Evolutionary conservation across 1,284 basidiomycete genomes (phyloP).

Genomic region (Trichosporon inkin): DNA sequence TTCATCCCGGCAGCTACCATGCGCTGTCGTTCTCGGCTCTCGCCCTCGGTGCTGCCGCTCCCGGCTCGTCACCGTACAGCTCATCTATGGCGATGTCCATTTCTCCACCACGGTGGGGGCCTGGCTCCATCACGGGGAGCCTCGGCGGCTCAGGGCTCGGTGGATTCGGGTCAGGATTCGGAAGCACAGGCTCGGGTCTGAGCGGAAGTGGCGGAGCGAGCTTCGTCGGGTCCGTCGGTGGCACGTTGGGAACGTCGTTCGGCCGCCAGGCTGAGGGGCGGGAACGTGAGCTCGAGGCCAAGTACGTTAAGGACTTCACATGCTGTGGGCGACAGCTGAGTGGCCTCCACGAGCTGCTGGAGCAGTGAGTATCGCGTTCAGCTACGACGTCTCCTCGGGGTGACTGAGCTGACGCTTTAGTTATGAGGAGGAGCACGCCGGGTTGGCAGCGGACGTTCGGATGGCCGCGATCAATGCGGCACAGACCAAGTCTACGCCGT

Average conservation of each 20-base stretch:
- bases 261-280: slow-evolving; percentile 41
- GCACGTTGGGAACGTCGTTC: slow-evolving; percentile 38
- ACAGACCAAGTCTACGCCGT: slow-evolving; percentile 17
- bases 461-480: slow-evolving; percentile 45
- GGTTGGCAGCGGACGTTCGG: slow-evolving; percentile 44
- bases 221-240: slow-evolving; percentile 41
- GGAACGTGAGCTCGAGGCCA: slow-evolving; percentile 48
- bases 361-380: slow-evolving; percentile 46
- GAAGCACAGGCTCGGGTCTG: not conserved
- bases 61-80: slow-evolving; percentile 28
- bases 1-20: slow-evolving; percentile 40
- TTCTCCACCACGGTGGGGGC: slow-evolving; percentile 43
- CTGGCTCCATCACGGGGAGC: slow-evolving; percentile 15
- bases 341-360: slow-evolving; percentile 50
- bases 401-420: slow-evolving; percentile 23
- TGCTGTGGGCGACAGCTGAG: slow-evolving; percentile 50
- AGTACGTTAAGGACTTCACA: slow-evolving; percentile 49
- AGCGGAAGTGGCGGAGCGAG: slow-evolving; percentile 23
- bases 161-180: not conserved
- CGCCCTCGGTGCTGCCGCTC: slow-evolving; percentile 31
- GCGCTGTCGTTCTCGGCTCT: slow-evolving; percentile 34
- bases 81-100: slow-evolving; percentile 43
- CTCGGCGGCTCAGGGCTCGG: slow-evolving; percentile 24
- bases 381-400: not conserved
- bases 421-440: slow-evolving; percentile 51